These are phyloP conservation scores for Fusarium liriodendri DNA, from an alignment of 2,329 filamentous ascomycete species.

Conservation along the genomic window DNA sequence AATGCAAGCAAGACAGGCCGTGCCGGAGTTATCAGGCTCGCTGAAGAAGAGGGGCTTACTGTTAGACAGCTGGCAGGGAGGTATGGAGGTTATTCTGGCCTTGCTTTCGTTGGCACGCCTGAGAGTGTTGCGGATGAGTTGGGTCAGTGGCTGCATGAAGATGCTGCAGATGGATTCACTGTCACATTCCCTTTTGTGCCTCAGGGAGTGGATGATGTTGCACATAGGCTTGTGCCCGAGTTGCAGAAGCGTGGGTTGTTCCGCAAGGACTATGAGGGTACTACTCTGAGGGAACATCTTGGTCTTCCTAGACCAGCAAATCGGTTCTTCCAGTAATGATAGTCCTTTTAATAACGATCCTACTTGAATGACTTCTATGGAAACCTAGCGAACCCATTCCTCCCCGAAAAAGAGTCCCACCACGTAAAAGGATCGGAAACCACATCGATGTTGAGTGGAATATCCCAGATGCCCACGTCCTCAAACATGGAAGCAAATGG, in stretches of 20 bases:
- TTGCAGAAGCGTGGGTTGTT: conserved; percentile 63
- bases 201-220: conserved; percentile 62
- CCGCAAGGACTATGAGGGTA: conserved; percentile 62
- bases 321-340: conserved; percentile 45
- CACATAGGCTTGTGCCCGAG: conserved; percentile 59
- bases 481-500: conserved; percentile 7
- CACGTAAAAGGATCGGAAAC: conserved; percentile 22
- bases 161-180: conserved; percentile 64
- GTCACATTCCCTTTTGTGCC: conserved; percentile 62
- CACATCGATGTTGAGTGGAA: conserved; percentile 7
- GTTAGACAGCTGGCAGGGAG: conserved; percentile 64
- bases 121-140: conserved; percentile 62
- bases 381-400: neutral
- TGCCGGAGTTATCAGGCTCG: conserved; percentile 57
- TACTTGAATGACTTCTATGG: neutral
- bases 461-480: conserved; percentile 11
- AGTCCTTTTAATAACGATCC: neutral
- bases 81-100: conserved; percentile 60
- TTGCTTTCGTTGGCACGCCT: conserved; percentile 63
- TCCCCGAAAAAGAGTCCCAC: conserved; percentile 16
- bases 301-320: conserved; percentile 61
- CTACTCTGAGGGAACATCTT: conserved; percentile 65
- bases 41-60: conserved; percentile 57
- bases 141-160: conserved; percentile 58
- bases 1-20: conserved; percentile 64